phyloP scores from a whole-genome alignment of 306 rosid genomes.

The Quillaja saponaria region DNA sequence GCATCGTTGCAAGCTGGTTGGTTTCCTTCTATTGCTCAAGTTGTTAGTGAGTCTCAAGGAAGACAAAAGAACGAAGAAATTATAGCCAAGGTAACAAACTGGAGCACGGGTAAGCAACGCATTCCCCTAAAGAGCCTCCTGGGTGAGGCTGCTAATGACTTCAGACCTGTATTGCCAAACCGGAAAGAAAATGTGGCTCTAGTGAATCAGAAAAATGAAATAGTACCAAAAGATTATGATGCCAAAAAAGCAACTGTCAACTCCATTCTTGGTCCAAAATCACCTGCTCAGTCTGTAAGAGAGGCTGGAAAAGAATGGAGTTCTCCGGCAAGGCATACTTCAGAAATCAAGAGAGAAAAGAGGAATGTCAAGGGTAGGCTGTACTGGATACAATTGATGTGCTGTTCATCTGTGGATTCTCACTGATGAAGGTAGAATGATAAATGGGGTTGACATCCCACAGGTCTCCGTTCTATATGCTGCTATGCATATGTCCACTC shows the following conservation, averaged over 20 bases:
- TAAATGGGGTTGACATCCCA: too few species aligned
- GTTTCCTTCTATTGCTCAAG: slow-evolving; percentile 75
- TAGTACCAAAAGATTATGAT: slow-evolving; percentile 31
- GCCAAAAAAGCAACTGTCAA: slow-evolving; percentile 47
- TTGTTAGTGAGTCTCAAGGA: slow-evolving; percentile 57
- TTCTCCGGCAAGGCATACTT: slow-evolving; percentile 81
- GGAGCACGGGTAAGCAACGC: slow-evolving; percentile 77
- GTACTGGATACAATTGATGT: slow-evolving; percentile 80
- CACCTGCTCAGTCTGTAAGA: slow-evolving; percentile 39
- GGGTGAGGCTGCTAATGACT: slow-evolving; percentile 64
- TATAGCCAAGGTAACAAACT: slow-evolving; percentile 78
- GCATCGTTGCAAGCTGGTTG: slow-evolving; percentile 60
- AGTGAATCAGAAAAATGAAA: slow-evolving; percentile 37
- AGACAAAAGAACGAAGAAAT: slow-evolving; percentile 79
- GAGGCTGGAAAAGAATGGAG: slow-evolving; percentile 71
- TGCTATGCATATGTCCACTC: too few species aligned
- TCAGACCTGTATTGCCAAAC: slow-evolving; percentile 54
- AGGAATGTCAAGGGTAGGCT: slow-evolving; percentile 72
- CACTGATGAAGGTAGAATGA: background rate
- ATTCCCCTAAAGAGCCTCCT: slow-evolving; percentile 79
- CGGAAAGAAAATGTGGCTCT: slow-evolving; percentile 38
- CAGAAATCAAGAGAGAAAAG: slow-evolving; percentile 69
- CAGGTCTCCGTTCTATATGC: too few species aligned
- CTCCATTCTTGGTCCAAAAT: slow-evolving; percentile 54
- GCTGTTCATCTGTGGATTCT: slow-evolving; percentile 75